Evolutionary conservation across 2,329 filamentous ascomycete species (phyloP).

Genomic region (Paracoccidioides brasiliensis): DNA sequence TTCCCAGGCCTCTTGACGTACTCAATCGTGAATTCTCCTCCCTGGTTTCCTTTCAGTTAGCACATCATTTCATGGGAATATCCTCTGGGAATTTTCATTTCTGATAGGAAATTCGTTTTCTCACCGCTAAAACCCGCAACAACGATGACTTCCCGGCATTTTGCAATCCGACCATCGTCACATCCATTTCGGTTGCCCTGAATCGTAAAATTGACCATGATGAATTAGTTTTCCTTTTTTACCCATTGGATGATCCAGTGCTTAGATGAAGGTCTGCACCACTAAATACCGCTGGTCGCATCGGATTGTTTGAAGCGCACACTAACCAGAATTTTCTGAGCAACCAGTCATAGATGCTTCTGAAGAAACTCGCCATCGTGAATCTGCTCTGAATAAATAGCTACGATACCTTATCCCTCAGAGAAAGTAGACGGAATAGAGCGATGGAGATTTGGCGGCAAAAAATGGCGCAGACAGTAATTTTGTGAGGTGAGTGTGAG

Average conservation of each 20-base stretch:
- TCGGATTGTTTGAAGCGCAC: conserved; percentile 8
- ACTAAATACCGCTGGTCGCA: background rate
- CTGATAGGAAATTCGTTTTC: conserved; percentile 24
- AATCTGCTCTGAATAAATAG: conserved; percentile 5
- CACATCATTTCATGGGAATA: background rate
- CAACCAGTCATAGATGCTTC: conserved; percentile 94
- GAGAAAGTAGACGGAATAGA: background rate
- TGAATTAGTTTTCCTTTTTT: conserved; percentile 9
- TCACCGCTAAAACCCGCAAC: conserved; percentile 85
- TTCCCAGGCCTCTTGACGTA: conserved; percentile 42
- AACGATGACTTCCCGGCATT: conserved; percentile 97
- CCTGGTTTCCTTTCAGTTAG: conserved; percentile 45
- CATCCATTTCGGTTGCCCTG: conserved; percentile 99
- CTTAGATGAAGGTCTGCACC: background rate
- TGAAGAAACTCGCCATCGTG: conserved; percentile 82
- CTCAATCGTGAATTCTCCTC: conserved; percentile 97
- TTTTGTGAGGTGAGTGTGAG: background rate
- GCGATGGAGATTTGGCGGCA: background rate
- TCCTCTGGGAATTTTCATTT: background rate
- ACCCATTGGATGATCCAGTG: background rate
- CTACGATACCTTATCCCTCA: background rate
- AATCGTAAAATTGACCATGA: conserved; percentile 6
- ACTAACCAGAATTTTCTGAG: conserved; percentile 91
- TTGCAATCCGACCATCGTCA: conserved; percentile 96
- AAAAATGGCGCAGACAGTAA: background rate